Evolutionary conservation across 2,329 filamentous ascomycete genomes (phyloP).

Genomic region (Trichoderma citrinoviride): DNA sequence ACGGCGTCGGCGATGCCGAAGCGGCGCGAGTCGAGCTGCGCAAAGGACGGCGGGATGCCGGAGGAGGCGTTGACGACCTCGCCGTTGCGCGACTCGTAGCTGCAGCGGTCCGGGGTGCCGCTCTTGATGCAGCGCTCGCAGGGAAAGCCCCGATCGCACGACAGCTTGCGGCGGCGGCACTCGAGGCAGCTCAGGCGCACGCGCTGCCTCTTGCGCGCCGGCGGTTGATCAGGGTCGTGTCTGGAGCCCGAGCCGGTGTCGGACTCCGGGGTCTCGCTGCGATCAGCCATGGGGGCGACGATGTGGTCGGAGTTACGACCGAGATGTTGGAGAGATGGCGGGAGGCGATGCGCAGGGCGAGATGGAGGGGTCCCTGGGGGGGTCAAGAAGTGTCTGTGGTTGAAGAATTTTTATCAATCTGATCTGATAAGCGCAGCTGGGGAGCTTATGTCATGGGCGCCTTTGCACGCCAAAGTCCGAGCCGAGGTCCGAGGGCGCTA

Average conservation of each 20-base stretch:
- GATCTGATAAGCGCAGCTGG: constrained; percentile 36
- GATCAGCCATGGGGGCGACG: constrained; percentile 29
- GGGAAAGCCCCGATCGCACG: constrained; percentile 59
- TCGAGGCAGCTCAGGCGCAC: constrained; percentile 60
- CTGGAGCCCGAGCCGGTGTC: constrained; percentile 32
- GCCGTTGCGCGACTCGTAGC: constrained; percentile 56
- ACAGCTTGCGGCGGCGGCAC: constrained; percentile 59
- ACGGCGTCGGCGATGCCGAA: constrained; percentile 36
- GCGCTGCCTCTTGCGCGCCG: constrained; percentile 56
- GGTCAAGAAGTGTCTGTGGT: constrained; percentile 25
- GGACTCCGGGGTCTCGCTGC: constrained; percentile 42
- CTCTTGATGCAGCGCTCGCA: constrained; percentile 63
- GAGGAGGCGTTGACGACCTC: constrained; percentile 49
- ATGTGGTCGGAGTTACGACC: constrained; percentile 39
- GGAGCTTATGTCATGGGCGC: constrained; percentile 14
- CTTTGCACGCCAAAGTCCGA: constrained; percentile 6
- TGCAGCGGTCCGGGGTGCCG: constrained; percentile 58
- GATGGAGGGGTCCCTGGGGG: constrained; percentile 26
- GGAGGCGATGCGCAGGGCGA: constrained; percentile 18
- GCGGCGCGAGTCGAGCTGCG: constrained; percentile 41
- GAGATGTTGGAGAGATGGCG: constrained; percentile 3
- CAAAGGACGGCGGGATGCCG: constrained; percentile 44
- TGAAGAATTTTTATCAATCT: constrained; percentile 39
- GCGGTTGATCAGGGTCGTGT: constrained; percentile 35
- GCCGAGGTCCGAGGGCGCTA: constrained; percentile 16